A percentile compares a stretch with the other conserved stretches of the same genome.
Evolutionary conservation across 768 basidiomycete species (phyloP).

Genomic region (Cyclocybe aegerita): DNA sequence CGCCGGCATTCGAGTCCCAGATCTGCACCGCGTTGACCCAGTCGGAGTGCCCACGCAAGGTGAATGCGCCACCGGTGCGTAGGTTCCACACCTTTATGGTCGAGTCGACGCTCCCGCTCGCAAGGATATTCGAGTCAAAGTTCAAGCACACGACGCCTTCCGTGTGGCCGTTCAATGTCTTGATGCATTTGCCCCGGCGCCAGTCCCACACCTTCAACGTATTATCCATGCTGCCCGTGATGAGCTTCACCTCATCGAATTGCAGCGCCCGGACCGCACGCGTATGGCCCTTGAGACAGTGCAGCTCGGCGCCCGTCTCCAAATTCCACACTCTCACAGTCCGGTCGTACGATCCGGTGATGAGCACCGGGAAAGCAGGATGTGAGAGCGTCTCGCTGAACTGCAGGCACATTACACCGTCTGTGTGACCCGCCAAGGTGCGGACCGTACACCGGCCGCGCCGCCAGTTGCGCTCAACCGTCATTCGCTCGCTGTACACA

Average conservation of each 20-base stretch:
- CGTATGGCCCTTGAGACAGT: slow-evolving; percentile 85
- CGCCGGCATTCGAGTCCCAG: slow-evolving; percentile 68
- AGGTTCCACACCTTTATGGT: slow-evolving; percentile 97
- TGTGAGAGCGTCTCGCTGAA: slow-evolving; percentile 83
- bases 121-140: slow-evolving; percentile 90
- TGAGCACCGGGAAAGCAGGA: slow-evolving; percentile 88
- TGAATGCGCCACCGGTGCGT: slow-evolving; percentile 87
- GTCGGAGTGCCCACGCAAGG: slow-evolving; percentile 87
- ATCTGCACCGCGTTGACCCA: slow-evolving; percentile 96
- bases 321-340: slow-evolving; percentile 96
- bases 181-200: slow-evolving; percentile 84
- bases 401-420: slow-evolving; percentile 97
- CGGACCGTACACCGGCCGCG: slow-evolving; percentile 85
- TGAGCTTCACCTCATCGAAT: slow-evolving; percentile 93
- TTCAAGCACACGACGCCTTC: slow-evolving; percentile 90
- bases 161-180: slow-evolving; percentile 86
- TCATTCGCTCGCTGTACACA: slow-evolving; percentile 96
- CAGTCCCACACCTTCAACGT: slow-evolving; percentile 97
- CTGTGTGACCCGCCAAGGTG: slow-evolving; percentile 88
- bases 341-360: slow-evolving; percentile 97
- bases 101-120: slow-evolving; percentile 91
- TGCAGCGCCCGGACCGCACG: slow-evolving; percentile 91
- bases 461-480: slow-evolving; percentile 96
- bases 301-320: slow-evolving; percentile 83
- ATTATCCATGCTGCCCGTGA: slow-evolving; percentile 95